phyloP scores from a whole-genome alignment of 1,284 basidiomycete species.

The Abortiporus biennis region DNA sequence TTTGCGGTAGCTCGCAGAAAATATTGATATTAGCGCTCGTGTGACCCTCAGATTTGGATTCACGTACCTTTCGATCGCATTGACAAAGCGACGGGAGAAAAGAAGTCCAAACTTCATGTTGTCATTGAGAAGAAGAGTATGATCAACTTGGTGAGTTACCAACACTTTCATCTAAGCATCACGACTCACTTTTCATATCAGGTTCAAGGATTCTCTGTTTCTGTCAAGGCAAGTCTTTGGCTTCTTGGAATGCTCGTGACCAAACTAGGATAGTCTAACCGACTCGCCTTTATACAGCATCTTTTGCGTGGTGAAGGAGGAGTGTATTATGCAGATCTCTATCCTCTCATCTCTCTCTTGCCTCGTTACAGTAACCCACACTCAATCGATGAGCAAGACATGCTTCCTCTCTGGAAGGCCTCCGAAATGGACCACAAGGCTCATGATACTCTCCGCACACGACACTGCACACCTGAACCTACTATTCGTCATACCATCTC shows the following conservation, averaged over 20 bases:
- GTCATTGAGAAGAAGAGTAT: slow-evolving; percentile 71
- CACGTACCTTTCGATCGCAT: slow-evolving; percentile 46
- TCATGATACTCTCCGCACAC: slow-evolving; percentile 15
- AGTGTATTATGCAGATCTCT: slow-evolving; percentile 36
- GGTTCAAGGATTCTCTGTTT: slow-evolving; percentile 59
- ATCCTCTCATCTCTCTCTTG: slow-evolving; percentile 40
- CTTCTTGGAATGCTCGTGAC: background rate
- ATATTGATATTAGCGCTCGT: background rate
- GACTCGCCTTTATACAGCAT: slow-evolving; percentile 18
- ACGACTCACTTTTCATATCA: slow-evolving; percentile 14
- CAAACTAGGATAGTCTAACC: background rate
- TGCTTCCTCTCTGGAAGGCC: slow-evolving; percentile 53
- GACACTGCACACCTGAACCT: slow-evolving; percentile 16
- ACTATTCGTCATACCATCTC: background rate
- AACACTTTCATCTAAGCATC: background rate
- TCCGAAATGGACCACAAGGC: slow-evolving; percentile 30
- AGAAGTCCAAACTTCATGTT: slow-evolving; percentile 37
- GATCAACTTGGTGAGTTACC: slow-evolving; percentile 49
- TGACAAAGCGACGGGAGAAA: slow-evolving; percentile 27
- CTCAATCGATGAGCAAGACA: slow-evolving; percentile 32
- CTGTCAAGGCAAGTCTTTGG: slow-evolving; percentile 45
- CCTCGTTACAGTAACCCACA: slow-evolving; percentile 45
- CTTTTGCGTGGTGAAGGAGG: slow-evolving; percentile 41
- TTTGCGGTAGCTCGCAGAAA: background rate
- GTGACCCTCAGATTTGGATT: slow-evolving; percentile 47